Base-by-base conservation (phyloP, 1,139 yeast genomes). In the Taphrina pruni region DNA sequence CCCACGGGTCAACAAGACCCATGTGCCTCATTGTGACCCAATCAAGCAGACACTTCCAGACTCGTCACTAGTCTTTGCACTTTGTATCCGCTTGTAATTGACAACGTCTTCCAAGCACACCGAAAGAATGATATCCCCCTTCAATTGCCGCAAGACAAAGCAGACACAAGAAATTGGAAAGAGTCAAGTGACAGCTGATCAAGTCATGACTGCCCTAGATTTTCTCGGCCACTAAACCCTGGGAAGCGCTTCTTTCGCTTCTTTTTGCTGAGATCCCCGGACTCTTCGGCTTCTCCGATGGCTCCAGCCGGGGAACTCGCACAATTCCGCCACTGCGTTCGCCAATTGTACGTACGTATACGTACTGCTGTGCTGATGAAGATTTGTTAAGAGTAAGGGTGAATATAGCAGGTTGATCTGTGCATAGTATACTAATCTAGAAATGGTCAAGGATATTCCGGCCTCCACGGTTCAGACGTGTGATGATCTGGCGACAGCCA, bases 401-500 rank as follows among this genome's bases (percentile, higher is more conserved):
- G 32, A 26, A 26, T 26, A 26, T 26, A 26, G 32, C 32, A 26
- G 32, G 32, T 26, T 7, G 41, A 38, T 38, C 14, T 39, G 43
- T 39, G 43, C 14, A 39, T 2, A 26, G 32, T 26, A 26, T 26
- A 26, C 1, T 26, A 26, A 26, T 26, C 4, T 26, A 26, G 1
- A 26, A 26, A 50, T 50, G 54, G 21, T 8, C 54, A 50, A 50
- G 36, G 36, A 21, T 11, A n/a, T 50, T 8, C 39, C 54, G 21
- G 60, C 60, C 7, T 64, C 67, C 14, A 55, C 67, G 6, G n/a
- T 14, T 4, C 60, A 64, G 61, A 64, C 67, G 3, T 20, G 60
- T n/a, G 17, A 32, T 20, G 67, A 64, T 26, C 67, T 64, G 12
- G 61, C 51, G 1, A 38, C 55, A 6, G 67, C 67, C 12, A 46